Evolutionary conservation across 495 filamentous ascomycete species (phyloP).

Genomic region (Tuber umbilicatum): DNA sequence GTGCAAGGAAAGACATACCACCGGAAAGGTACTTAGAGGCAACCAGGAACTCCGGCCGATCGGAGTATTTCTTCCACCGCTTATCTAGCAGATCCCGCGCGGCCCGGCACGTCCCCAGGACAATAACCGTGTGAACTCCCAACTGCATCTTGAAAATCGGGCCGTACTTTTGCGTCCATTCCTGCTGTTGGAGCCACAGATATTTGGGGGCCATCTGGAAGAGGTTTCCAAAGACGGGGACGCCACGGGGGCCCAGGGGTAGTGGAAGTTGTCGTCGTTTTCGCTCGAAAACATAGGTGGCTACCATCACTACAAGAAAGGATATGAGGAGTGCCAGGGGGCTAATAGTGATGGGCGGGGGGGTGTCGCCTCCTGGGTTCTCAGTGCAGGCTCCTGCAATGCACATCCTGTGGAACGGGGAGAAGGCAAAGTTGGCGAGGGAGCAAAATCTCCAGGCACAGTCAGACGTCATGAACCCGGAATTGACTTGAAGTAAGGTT

Average conservation of each 20-base stretch:
- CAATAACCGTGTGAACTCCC: slow-evolving; percentile 49
- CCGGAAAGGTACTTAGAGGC: neutral
- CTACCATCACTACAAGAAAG: neutral
- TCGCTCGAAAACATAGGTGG: neutral
- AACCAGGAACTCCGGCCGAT: slow-evolving; percentile 46
- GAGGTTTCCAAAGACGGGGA: slow-evolving; percentile 49
- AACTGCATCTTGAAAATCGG: slow-evolving; percentile 52
- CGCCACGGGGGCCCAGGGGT: neutral
- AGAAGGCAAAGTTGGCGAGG: neutral
- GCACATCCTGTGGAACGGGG: neutral
- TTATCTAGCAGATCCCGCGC: slow-evolving; percentile 53
- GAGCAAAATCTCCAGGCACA: neutral
- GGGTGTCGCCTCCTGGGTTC: neutral
- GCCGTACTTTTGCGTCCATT: slow-evolving; percentile 53
- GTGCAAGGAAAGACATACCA: neutral
- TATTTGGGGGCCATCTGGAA: slow-evolving; percentile 50
- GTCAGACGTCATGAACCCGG: neutral
- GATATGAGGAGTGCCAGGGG: neutral
- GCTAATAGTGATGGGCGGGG: neutral
- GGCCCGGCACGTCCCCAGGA: slow-evolving; percentile 53
- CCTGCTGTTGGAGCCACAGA: slow-evolving; percentile 53
- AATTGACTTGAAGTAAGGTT: neutral
- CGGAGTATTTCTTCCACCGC: slow-evolving; percentile 51
- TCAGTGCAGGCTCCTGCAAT: neutral
- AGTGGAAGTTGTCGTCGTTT: neutral